phyloP scores from a whole-genome alignment of 306 rosid species.

The Sophora flavescens region DNA sequence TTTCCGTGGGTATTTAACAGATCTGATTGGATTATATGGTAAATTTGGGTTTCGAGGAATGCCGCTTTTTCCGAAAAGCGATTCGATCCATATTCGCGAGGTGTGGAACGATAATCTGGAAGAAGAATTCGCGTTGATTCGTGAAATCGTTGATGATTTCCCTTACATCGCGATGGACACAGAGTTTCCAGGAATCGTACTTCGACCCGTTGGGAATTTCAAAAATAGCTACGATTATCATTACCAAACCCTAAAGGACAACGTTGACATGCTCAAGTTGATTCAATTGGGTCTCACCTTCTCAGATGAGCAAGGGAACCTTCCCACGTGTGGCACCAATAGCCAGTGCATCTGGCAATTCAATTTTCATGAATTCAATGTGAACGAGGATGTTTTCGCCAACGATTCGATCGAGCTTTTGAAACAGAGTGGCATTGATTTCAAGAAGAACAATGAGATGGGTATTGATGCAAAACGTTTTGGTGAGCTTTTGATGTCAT shows the following conservation, averaged over 20 bases:
- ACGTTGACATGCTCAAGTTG: constrained; percentile 59
- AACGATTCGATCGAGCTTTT: constrained; percentile 62
- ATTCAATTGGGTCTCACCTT: constrained; percentile 62
- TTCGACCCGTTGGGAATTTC: constrained; percentile 62
- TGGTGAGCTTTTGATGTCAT: constrained; percentile 57
- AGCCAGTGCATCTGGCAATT: constrained; percentile 62
- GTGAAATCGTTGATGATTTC: constrained; percentile 57
- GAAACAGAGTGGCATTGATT: constrained; percentile 63
- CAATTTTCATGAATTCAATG: constrained; percentile 60
- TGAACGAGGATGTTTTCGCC: constrained; percentile 60
- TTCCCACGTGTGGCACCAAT: constrained; percentile 40
- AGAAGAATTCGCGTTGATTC: constrained; percentile 53
- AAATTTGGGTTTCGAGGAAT: constrained; percentile 35
- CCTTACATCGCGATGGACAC: constrained; percentile 66
- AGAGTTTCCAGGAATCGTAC: constrained; percentile 60
- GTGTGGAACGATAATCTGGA: constrained; percentile 63
- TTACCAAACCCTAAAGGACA: constrained; percentile 64
- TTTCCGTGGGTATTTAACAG: constrained; percentile 18
- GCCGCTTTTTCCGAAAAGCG: constrained; percentile 53
- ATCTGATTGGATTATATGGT: constrained; percentile 30
- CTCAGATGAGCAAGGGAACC: constrained; percentile 60
- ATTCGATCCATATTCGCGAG: constrained; percentile 62
- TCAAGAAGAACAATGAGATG: constrained; percentile 49
- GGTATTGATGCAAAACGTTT: constrained; percentile 57
- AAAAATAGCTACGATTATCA: constrained; percentile 55